These are phyloP conservation scores for Dichotomopilus funicola DNA, from an alignment of 2,329 filamentous ascomycete species.

Conservation along the genomic window DNA sequence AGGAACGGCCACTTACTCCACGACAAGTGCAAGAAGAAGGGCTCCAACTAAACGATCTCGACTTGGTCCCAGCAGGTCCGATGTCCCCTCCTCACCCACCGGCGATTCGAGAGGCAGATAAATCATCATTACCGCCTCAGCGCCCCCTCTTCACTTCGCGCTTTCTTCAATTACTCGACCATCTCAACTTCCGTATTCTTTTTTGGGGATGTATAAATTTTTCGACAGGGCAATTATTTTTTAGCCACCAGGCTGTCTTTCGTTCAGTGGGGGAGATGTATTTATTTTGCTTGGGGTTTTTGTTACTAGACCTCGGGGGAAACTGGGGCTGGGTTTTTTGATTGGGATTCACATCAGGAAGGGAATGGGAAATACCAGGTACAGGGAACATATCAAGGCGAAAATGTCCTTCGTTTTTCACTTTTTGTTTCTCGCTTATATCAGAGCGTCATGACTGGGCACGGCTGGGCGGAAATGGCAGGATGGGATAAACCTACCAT, in stretches of 20 bases:
- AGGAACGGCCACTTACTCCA: conserved; percentile 79
- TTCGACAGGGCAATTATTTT: neutral
- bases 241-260: neutral
- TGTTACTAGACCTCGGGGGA: neutral
- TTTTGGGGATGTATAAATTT: conserved; percentile 3
- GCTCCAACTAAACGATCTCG: conserved; percentile 25
- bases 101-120: neutral
- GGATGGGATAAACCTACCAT: neutral
- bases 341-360: neutral
- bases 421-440: neutral
- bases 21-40: conserved; percentile 83
- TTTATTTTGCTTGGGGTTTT: conserved; percentile 5
- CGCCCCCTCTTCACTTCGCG: neutral
- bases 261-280: neutral
- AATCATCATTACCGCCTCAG: neutral
- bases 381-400: neutral
- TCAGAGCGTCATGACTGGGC: conserved; percentile 6
- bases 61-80: no score
- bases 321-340: neutral
- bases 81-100: neutral
- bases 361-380: conserved; percentile 9
- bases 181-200: neutral
- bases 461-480: neutral
- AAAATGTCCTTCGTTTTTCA: conserved; percentile 4
- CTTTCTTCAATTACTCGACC: neutral